A percentile compares a stretch with the other conserved stretches of the same genome.
Conservation (phyloP, 345 rosid species). For the Pelargonium nanum region DNA sequence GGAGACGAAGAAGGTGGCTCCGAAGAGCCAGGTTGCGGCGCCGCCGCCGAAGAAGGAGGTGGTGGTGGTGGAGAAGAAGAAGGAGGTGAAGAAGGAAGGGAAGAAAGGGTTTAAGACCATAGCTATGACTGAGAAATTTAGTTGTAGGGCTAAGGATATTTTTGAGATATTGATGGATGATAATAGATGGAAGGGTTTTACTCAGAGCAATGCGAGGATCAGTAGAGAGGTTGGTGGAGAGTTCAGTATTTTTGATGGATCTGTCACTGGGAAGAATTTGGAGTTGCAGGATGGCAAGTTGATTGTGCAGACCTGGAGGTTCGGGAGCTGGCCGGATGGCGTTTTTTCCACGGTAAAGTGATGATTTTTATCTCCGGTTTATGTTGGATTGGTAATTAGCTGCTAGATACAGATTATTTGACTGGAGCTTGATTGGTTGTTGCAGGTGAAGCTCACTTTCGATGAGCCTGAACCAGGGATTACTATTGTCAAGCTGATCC, state of each 20-base stretch:
- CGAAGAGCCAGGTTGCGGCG: slow-evolving; percentile 23
- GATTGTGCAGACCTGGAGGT: slow-evolving; percentile 90
- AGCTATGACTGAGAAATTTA: slow-evolving; percentile 72
- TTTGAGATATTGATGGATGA: slow-evolving; percentile 96
- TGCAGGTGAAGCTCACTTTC: slow-evolving; percentile 63
- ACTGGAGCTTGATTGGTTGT: slow-evolving; percentile 4
- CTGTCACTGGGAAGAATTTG: slow-evolving; percentile 63
- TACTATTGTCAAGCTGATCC: slow-evolving; percentile 61
- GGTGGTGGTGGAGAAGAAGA: slow-evolving; percentile 21
- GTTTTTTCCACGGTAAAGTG: slow-evolving; percentile 51
- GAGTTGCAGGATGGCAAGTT: slow-evolving; percentile 82
- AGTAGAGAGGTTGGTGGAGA: slow-evolving; percentile 79
- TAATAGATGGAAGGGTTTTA: slow-evolving; percentile 91
- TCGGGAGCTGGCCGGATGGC: slow-evolving; percentile 98
- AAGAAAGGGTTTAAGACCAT: slow-evolving; percentile 66
- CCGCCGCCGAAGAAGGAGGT: slow-evolving; percentile 17
- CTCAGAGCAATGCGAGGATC: slow-evolving; percentile 84
- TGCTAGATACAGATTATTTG: background rate
- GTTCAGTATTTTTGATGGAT: slow-evolving; percentile 81
- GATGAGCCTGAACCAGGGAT: slow-evolving; percentile 82
- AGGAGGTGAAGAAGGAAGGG: slow-evolving; percentile 27
- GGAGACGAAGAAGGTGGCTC: slow-evolving; percentile 52
- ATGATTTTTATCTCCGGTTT: background rate
- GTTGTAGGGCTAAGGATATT: slow-evolving; percentile 68
- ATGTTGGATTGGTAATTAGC: slow-evolving; percentile 1